Percentiles rank a stretch among this genome's conserved stretches.
These are phyloP conservation scores for Agastache rugosa DNA, from an alignment of 257 asterid species.

Conservation along the genomic window DNA sequence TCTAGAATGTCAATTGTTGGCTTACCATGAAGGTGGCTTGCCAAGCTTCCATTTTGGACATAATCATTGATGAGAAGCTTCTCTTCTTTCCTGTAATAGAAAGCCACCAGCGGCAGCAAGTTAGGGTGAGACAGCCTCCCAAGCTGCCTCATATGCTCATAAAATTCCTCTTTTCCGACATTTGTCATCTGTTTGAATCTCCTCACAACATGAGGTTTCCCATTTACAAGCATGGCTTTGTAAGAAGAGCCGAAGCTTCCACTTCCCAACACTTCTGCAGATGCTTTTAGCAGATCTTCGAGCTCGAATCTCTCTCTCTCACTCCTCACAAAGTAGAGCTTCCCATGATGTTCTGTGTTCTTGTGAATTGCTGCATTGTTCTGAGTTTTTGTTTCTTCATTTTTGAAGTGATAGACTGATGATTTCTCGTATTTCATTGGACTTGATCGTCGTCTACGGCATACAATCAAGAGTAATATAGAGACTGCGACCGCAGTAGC, in stretches of 20 bases:
- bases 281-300: slow-evolving; percentile 66
- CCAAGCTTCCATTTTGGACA: slow-evolving; percentile 67
- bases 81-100: slow-evolving; percentile 63
- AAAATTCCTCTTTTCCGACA: slow-evolving; percentile 58
- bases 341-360: slow-evolving; percentile 40
- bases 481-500: slow-evolving; percentile 35
- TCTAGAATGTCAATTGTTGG: not conserved
- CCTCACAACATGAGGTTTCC: slow-evolving; percentile 55
- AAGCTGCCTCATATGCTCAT: slow-evolving; percentile 56
- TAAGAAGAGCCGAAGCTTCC: slow-evolving; percentile 79
- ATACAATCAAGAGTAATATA: slow-evolving; percentile 34
- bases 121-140: slow-evolving; percentile 66
- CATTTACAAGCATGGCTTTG: slow-evolving; percentile 56
- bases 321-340: slow-evolving; percentile 53
- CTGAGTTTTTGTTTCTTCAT: slow-evolving; percentile 6
- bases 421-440: slow-evolving; percentile 48
- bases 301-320: slow-evolving; percentile 57
- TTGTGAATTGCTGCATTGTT: slow-evolving; percentile 19
- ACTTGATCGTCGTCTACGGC: slow-evolving; percentile 24
- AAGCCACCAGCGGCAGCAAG: slow-evolving; percentile 69
- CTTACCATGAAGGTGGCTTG: slow-evolving; percentile 71
- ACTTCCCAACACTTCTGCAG: slow-evolving; percentile 72
- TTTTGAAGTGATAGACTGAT: slow-evolving; percentile 30
- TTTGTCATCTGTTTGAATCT: slow-evolving; percentile 60
- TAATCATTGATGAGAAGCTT: slow-evolving; percentile 64